Evolutionary conservation across 306 rosid genomes (phyloP).

Genomic region (Citrullus colocynthis): DNA sequence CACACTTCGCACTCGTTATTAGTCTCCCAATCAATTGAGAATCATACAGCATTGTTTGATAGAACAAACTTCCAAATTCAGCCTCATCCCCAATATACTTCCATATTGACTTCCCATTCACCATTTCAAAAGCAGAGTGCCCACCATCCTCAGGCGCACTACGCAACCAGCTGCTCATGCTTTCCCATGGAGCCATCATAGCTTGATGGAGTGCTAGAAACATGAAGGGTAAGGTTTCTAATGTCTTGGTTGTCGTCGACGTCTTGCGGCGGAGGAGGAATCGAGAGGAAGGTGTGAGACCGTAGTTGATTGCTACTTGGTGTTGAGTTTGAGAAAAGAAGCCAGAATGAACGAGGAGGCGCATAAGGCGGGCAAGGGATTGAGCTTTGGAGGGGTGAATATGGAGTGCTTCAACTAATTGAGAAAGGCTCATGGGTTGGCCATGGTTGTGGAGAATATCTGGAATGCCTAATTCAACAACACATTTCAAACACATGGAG

Average conservation of each 20-base stretch:
- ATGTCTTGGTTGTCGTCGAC: not conserved
- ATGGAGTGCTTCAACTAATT: conserved; percentile 17
- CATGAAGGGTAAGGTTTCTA: not conserved
- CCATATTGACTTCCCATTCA: not conserved
- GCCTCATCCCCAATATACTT: not conserved
- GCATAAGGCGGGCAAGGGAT: conserved; percentile 23
- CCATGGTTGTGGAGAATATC: conserved; percentile 23
- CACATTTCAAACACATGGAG: conserved; percentile 26
- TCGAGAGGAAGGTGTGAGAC: conserved; percentile 20
- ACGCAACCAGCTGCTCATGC: not conserved
- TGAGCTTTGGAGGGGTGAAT: conserved; percentile 22
- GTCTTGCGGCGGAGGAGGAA: conserved; percentile 14
- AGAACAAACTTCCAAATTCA: not conserved
- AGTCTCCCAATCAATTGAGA: not conserved
- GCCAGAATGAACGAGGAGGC: conserved; percentile 20
- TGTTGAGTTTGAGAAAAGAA: conserved; percentile 13
- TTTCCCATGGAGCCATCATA: conserved; percentile 11
- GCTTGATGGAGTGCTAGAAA: conserved; percentile 3
- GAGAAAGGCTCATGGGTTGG: conserved; percentile 34
- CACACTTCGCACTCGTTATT: conserved; percentile 3
- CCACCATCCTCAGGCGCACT: not conserved
- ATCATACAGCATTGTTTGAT: conserved; percentile 24
- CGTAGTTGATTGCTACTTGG: conserved; percentile 7
- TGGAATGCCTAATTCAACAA: conserved; percentile 17
- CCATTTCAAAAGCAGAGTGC: not conserved